Percentiles rank a stretch among this genome's conserved stretches.
Conservation (phyloP, 2,329 filamentous ascomycete species). For the Cercospora sesami region DNA sequence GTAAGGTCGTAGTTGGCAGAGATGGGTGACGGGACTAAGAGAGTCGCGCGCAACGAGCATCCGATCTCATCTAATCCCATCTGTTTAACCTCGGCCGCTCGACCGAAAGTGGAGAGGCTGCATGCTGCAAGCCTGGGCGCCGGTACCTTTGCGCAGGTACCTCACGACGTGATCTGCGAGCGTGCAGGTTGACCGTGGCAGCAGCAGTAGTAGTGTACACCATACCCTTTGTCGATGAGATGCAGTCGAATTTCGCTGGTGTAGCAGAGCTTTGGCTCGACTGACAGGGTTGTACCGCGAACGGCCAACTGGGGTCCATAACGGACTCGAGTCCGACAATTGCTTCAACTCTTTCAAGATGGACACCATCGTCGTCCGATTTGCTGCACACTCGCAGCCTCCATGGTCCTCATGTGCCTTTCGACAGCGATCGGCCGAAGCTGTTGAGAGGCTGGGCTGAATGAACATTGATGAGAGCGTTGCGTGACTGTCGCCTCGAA, state of each 20-base stretch:
- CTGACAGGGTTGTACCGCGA: not conserved
- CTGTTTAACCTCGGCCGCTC: conserved; percentile 20
- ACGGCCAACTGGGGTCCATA: not conserved
- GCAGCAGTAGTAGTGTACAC: not conserved
- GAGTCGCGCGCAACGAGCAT: conserved; percentile 5
- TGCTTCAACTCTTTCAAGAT: not conserved
- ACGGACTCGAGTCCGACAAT: not conserved
- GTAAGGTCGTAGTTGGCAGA: not conserved
- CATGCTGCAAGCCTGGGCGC: conserved; percentile 9
- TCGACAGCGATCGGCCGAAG: not conserved
- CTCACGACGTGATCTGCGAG: not conserved
- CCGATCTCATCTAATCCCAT: conserved; percentile 7
- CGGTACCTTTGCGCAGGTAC: conserved; percentile 3
- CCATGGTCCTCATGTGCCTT: not conserved
- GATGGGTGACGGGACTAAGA: not conserved
- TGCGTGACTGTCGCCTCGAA: not conserved
- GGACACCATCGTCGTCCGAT: not conserved
- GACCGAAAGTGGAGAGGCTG: conserved; percentile 11
- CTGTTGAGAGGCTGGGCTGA: not conserved
- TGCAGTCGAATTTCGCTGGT: not conserved
- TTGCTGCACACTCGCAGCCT: not conserved
- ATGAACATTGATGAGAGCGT: not conserved
- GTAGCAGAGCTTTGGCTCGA: not conserved
- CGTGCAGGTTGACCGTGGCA: not conserved
- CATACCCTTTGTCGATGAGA: not conserved